Conservation (phyloP, 768 basidiomycete genomes). For the Auricularia sp. region DNA sequence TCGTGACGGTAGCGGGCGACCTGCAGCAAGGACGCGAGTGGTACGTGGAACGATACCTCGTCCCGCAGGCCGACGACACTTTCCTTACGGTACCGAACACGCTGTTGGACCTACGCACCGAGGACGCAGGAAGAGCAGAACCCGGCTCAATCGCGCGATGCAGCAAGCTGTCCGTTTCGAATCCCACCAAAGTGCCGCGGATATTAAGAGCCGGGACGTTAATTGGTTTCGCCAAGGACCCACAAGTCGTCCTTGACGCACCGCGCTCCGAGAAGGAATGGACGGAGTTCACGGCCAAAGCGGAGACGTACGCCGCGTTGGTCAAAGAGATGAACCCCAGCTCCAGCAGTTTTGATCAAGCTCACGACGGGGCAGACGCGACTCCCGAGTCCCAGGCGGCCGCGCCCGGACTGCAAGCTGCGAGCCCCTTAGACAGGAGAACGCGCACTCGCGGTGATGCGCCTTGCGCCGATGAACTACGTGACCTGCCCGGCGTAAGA, state of each 20-base stretch:
- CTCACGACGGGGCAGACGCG: too few relatives aligned
- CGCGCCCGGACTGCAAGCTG: neutral
- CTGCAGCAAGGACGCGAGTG: neutral
- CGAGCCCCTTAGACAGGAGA: neutral
- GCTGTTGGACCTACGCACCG: neutral
- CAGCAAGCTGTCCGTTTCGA: slow-evolving; percentile 5
- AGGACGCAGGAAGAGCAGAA: slow-evolving; percentile 2
- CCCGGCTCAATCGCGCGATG: slow-evolving; percentile 2
- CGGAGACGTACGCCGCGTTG: neutral
- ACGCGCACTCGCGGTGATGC: neutral
- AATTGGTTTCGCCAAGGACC: slow-evolving; percentile 4
- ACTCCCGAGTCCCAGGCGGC: neutral
- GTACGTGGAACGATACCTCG: neutral
- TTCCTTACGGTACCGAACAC: neutral
- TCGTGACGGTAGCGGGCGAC: neutral
- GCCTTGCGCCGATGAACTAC: too few relatives aligned
- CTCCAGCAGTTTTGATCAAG: too few relatives aligned
- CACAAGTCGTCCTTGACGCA: slow-evolving; percentile 4
- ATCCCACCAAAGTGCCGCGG: slow-evolving; percentile 5
- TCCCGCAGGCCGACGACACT: neutral
- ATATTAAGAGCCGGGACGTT: slow-evolving; percentile 1
- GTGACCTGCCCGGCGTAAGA: too few relatives aligned
- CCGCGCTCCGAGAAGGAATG: neutral
- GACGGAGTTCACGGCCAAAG: neutral
- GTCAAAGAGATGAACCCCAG: neutral